Evolutionary conservation across 2,329 filamentous ascomycete species (phyloP), one percentile per base, ranked within the genome.

Genomic region (Podosphaera aphanis): DNA sequence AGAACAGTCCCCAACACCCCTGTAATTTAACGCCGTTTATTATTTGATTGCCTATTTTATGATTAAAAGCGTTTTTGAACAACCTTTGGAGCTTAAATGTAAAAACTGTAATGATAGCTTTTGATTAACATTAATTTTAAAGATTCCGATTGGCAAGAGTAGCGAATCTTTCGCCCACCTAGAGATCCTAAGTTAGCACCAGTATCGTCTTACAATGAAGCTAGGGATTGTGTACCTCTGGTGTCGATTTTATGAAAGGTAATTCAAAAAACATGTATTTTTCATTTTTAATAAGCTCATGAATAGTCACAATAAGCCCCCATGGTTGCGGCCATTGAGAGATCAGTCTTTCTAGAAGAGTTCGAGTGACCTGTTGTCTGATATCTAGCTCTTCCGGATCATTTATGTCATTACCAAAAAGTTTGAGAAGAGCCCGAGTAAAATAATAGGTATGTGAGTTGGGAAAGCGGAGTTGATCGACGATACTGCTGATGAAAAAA

Each of bases 371-470:
- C 60, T 92, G 83, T 64, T 95, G 81, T 31, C 88, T 82, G 42
- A 94, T 77, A 50, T 85, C 80, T 1, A 70, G 71, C 55, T 88
- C 83, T 57, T 90, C 82, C 15, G 80, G 75, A 53, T 79, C 77
- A 59, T 63, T 70, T 57, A 70, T 66, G 64, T 90, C 82, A 51
- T 74, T 73, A 18, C 77, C 83, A 61, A 94, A 95, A 35, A 94
- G 68, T 54, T 92, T 77, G 42, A 95, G 69, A 38, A 95, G 68
- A 13, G 80, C 73, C 56, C 85, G 83, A 58, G 78, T 86, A 64
- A 93, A 98, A 64, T 90, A 98, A 57, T 86, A 80, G 11, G 90
- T 98, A 57, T 92, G 77, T 43, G 77, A 77, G 58, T 85, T 93
- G 10, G 86, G 84, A 60, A 80, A 93, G 49, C 90, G 81, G 43